Percentiles rank a stretch among this genome's conserved stretches.
phyloP scores from a whole-genome alignment of 345 rosid species.

The Bruguiera sexangula region DNA sequence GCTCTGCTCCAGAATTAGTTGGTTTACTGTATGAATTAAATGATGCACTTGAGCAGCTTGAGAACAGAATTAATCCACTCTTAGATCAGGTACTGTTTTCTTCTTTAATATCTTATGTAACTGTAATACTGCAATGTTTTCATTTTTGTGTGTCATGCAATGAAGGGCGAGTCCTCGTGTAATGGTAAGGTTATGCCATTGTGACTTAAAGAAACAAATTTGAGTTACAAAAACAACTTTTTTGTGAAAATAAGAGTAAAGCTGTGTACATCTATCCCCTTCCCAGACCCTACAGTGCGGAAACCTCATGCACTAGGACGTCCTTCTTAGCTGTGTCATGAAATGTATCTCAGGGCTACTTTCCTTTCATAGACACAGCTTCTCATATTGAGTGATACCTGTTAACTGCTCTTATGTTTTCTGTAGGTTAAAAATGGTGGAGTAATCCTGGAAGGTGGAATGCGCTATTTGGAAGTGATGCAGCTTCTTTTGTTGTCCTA shows the following conservation, averaged over 20 bases:
- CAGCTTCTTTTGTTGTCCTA: constrained; percentile 73
- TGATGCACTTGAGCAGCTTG: constrained; percentile 65
- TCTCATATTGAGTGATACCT: not conserved
- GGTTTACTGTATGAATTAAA: constrained; percentile 82
- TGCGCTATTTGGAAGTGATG: constrained; percentile 71
- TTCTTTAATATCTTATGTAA: not conserved
- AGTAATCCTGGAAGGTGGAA: constrained; percentile 40
- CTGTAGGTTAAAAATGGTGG: constrained; percentile 52
- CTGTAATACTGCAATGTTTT: not conserved
- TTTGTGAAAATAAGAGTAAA: too few relatives aligned
- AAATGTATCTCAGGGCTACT: too few relatives aligned
- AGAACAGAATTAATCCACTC: constrained; percentile 63
- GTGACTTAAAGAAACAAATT: too few relatives aligned
- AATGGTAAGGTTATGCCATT: too few relatives aligned
- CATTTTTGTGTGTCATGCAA: not conserved
- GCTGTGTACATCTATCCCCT: too few relatives aligned
- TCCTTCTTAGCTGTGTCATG: too few relatives aligned
- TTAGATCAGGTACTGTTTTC: constrained; percentile 51
- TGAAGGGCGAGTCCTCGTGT: not conserved
- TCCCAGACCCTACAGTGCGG: too few relatives aligned
- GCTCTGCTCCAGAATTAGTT: constrained; percentile 92
- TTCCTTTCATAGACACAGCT: too few relatives aligned
- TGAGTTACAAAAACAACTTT: too few relatives aligned
- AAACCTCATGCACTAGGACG: too few relatives aligned
- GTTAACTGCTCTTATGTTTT: constrained; percentile 9